Evolutionary conservation across 139 green algal species (phyloP), one percentile per base, ranked within the genome.

Genomic region (Pedinophyceae sp.): DNA sequence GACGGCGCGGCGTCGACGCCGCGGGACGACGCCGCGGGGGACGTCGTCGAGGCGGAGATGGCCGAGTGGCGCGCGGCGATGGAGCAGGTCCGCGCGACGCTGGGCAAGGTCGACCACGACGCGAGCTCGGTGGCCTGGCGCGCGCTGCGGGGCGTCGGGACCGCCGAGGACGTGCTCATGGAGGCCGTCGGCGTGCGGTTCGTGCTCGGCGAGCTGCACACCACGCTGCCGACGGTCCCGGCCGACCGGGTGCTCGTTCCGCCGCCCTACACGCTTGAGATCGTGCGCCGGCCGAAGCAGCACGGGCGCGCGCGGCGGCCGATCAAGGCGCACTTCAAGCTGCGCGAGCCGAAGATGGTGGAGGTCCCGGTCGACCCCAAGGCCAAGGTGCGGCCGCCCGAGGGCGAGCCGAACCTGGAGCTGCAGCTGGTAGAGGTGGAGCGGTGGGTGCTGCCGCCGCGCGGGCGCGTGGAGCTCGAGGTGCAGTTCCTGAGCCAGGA

Each of bases 371-470:
- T 38, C 39, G 23, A 18, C 3, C n/a, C 19, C 4, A 48, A 48
- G 30, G 4, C 7, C 20, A 49, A 34, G 30, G 24, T 62, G 47
- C 22, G 4, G 15, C 20, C 30, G 15, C 19, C 40, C 5, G 54
- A 65, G 46, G 41, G 27, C 7, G 45, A 60, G 40, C 48, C 47
- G 46, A 17, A 27, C 10, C 4, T 27, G 24, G 41, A 61, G 53
- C 34, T 59, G 53, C 30, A 48, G 30, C 48, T 55, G 34, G 52
- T 54, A 40, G 48, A 57, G 48, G 60, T 56, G 54, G 27, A 54
- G 47, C 62, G 78, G n/a, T 86, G 78, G 78, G 63, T 83, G 10
- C 59, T 86, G 30, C 75, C 72, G 0, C 52, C 72, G 0, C 48
- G 66, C 19, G 60, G 66, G 41, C 48, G 6, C 0, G 51, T 81